A percentile compares a stretch with the other conserved stretches of the same genome.
Conservation (phyloP, 225 moss, liverwort and hornwort genomes). For the Rhytidiadelphus loreus region DNA sequence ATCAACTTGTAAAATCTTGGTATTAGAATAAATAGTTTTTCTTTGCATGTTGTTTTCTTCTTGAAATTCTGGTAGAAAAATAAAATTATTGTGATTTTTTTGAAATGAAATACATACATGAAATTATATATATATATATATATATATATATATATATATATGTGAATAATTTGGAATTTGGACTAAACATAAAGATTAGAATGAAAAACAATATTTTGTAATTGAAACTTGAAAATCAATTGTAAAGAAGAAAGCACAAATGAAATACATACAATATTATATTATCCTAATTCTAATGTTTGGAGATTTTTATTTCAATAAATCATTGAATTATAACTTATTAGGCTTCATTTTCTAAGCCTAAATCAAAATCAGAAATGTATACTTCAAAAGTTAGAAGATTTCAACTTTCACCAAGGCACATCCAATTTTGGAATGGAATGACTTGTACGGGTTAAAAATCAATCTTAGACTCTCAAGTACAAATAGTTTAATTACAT, state of each 20-base stretch:
- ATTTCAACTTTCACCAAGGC: neutral
- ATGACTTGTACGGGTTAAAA: accelerated
- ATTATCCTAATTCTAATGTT: too few relatives aligned
- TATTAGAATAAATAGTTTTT: neutral
- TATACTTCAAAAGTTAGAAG: neutral
- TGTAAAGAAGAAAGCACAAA: neutral
- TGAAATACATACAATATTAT: neutral
- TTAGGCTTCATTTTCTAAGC: neutral
- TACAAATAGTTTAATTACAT: neutral
- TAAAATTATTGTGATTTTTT: too few relatives aligned
- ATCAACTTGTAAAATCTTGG: accelerated
- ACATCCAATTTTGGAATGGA: accelerated
- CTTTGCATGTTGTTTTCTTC: neutral
- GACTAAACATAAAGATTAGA: neutral
- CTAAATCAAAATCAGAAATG: accelerated
- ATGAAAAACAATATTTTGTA: neutral
- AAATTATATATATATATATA: too few relatives aligned
- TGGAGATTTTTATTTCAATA: accelerated
- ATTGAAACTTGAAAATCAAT: neutral
- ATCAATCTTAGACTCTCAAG: neutral
- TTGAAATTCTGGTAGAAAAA: too few relatives aligned
- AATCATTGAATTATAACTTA: neutral
- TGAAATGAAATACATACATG: neutral
- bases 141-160: too few relatives aligned
- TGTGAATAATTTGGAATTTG: neutral